Evolutionary conservation across 306 rosid species (phyloP), one percentile per base, ranked within the genome.

Genomic region (Sophora flavescens): DNA sequence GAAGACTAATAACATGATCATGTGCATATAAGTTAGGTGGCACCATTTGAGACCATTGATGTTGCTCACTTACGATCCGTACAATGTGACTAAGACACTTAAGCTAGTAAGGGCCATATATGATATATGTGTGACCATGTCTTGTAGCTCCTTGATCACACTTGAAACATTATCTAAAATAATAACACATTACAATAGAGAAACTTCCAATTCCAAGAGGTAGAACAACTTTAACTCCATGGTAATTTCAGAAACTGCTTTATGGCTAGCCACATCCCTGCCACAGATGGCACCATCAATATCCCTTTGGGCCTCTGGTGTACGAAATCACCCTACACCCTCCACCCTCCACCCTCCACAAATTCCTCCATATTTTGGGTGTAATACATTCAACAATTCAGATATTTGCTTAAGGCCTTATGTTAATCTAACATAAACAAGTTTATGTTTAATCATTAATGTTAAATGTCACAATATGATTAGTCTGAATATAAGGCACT

Each of bases 71-170:
- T 68, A 22, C 52, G 26, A 18, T 69, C 84, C 91, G 84, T 84
- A 84, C 88, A 36, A 51, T 58, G 12, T 22, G 91, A 87, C 3
- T 74, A 50, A 16, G 88, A 87, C 91, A 6, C 5, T 1, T 33
- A 52, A 77, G 63, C 33, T 17, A 73, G 56, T 54, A 39, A 73
- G 51, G 16, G 30, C 88, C 91, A 77, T 81, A 72, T 78, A 48
- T 16, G 42, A 77, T 81, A 72, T 78, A 48, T 16, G 42, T 10
- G 17, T 28, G 62, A 30, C 18, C 16, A 0, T 69, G 81, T 51
- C 62, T 44, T 78, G 77, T 83, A 74, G 70, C 68, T 39, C 41
- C 68, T 72, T 77, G 22, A 82, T 62, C 75, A 77, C 82, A 66
- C 11, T 67, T 58, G 26, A 70, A 69, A 67, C 74, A 61, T 86